phyloP scores from a whole-genome alignment of 169 alveolate genomes.

The Nephromyces sp. region DNA sequence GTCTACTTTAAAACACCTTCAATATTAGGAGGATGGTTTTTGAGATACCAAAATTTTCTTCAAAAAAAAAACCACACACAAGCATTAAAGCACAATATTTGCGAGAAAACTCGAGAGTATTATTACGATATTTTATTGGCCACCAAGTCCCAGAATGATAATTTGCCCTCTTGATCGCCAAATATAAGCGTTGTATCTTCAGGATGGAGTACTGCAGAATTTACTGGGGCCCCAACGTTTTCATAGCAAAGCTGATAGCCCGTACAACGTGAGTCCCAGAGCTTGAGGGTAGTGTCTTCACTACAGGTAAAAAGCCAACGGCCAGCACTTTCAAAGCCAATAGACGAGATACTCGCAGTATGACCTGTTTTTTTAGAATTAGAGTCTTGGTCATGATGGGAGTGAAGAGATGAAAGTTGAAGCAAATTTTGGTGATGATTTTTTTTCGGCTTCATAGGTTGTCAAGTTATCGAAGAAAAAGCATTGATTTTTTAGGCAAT shows the following conservation, averaged over 20 bases:
- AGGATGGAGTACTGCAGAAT: constrained; percentile 56
- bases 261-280: constrained; percentile 52
- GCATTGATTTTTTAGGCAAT: not conserved
- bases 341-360: constrained; percentile 43
- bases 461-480: not conserved
- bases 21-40: too few relatives aligned
- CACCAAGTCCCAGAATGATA: constrained; percentile 46
- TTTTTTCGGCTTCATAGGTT: too few relatives aligned
- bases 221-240: constrained; percentile 34
- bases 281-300: constrained; percentile 57
- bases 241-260: constrained; percentile 41
- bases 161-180: constrained; percentile 54
- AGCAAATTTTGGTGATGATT: too few relatives aligned
- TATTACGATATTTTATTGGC: constrained; percentile 14
- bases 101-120: not conserved
- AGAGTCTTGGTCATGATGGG: too few relatives aligned
- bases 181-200: constrained; percentile 52
- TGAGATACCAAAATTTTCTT: too few relatives aligned
- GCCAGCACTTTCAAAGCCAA: constrained; percentile 52
- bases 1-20: too few relatives aligned
- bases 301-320: constrained; percentile 55
- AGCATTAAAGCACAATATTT: too few relatives aligned
- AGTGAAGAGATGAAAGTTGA: too few relatives aligned
- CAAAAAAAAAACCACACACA: too few relatives aligned
- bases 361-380: too few relatives aligned